Evolutionary conservation across 2,329 filamentous ascomycete genomes (phyloP), one percentile per base, ranked within the genome.

Genomic region (Calonectria honghensis): DNA sequence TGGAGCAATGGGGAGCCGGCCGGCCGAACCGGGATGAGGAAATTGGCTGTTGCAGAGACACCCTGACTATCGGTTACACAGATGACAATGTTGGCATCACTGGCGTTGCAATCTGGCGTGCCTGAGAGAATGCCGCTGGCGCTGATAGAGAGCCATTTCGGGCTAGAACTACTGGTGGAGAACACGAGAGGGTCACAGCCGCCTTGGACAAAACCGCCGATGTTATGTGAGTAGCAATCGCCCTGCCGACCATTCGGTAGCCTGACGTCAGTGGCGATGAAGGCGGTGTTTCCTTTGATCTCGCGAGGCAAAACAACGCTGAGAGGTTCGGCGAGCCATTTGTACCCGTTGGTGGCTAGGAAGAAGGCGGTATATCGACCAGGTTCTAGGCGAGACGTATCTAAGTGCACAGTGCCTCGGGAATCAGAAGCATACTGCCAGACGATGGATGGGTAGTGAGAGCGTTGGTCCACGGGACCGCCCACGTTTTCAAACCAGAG

Each of bases 361-460:
- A 63, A 63, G 35, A 63, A 63, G 35, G 57, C 57, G 24, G 57
- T 63, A 41, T 63, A 63, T 41, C 32, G 57, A 39, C 57, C 57
- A 6, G 57, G 57, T n/a, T 63, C 57, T 10, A 63, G 24, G n/a
- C 57, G 35, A 16, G 57, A 63, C 6, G 57, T 63, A 27, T 63
- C 57, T n/a, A 63, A 16, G 10, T 63, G 57, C 35, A 63, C 13
- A 2, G 37, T 63, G 16, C 57, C 57, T 37, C 10, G n/a, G 24
- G 37, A 14, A 27, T 63, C 35, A 27, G 57, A 18, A 14, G 57
- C 35, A 37, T 63, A 63, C 2, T 27, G 10, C 57, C 57, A 63
- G 16, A 41, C 9, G 35, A 63, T 35, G 16, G 57, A 63, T 11
- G 57, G 57, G 18, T 27, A 63, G 24, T 63, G 57, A 27, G 57